Conservation (phyloP, 257 asterid species). For the Nicotiana tabacum region DNA sequence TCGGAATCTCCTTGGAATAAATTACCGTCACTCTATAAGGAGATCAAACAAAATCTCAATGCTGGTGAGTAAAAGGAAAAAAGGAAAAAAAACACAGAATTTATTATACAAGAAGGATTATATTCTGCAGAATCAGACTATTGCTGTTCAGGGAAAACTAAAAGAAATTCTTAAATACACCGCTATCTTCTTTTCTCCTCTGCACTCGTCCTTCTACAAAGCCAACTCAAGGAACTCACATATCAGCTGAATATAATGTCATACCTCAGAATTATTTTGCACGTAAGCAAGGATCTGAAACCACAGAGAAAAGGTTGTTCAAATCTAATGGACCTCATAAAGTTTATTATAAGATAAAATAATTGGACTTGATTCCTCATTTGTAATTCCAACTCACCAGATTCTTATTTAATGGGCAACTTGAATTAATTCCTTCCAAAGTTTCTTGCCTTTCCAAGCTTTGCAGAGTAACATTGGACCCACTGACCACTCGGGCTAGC, state of each 20-base stretch:
- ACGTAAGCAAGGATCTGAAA: constrained; percentile 22
- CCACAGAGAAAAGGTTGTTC: background rate
- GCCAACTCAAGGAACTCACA: background rate
- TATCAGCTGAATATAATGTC: background rate
- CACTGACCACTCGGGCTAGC: background rate
- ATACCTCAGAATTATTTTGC: background rate
- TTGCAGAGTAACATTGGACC: constrained; percentile 12
- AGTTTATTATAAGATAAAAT: background rate
- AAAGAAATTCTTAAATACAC: background rate
- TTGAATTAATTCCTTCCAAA: constrained; percentile 5
- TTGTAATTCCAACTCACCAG: constrained; percentile 18
- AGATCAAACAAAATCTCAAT: background rate
- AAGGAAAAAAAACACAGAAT: background rate
- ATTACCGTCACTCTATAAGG: background rate
- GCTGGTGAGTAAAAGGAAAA: background rate
- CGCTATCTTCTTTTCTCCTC: background rate
- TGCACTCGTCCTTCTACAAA: constrained; percentile 1
- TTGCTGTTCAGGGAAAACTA: background rate
- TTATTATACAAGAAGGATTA: background rate
- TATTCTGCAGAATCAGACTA: background rate
- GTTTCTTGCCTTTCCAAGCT: constrained; percentile 22
- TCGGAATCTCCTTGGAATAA: too few relatives aligned
- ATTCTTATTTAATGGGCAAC: constrained; percentile 6
- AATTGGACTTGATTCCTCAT: background rate
- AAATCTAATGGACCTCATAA: background rate